These are phyloP conservation scores for Wallacemonas sp. DNA, from an alignment of 208 protist species.

Conservation along the genomic window DNA sequence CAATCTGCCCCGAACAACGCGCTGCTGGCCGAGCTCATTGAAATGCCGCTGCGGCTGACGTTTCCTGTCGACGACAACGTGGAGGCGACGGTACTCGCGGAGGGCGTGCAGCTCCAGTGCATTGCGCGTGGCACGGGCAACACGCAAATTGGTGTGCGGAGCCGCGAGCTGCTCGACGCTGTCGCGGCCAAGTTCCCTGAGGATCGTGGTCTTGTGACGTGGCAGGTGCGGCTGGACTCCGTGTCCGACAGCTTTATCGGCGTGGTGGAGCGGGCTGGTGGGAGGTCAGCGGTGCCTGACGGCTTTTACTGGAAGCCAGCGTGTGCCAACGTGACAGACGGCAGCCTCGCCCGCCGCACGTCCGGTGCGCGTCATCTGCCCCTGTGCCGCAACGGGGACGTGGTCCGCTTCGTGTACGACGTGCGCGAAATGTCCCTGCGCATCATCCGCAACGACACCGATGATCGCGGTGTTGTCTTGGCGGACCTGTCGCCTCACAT, in stretches of 20 bases:
- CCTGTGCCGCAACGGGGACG: conserved; percentile 60
- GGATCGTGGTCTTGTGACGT: conserved; percentile 58
- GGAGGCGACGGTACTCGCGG: conserved; percentile 45
- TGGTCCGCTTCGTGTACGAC: conserved; percentile 65
- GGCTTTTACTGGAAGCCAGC: conserved; percentile 88
- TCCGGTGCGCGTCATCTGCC: conserved; percentile 45
- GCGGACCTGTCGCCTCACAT: conserved; percentile 50
- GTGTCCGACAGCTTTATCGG: conserved; percentile 77
- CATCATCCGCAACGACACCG: conserved; percentile 47
- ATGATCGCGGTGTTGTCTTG: conserved; percentile 56
- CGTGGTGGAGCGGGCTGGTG: conserved; percentile 60
- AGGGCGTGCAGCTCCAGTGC: conserved; percentile 66
- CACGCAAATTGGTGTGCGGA: conserved; percentile 80
- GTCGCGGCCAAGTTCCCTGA: conserved; percentile 42
- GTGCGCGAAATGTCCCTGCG: conserved; percentile 34
- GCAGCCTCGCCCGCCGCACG: conserved; percentile 46
- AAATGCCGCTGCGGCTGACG: conserved; percentile 37
- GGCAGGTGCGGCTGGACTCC: conserved; percentile 70
- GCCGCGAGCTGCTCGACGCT: conserved; percentile 61
- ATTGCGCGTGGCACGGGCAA: conserved; percentile 32
- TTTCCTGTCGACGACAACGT: conserved; percentile 77
- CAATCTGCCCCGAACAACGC: neutral
- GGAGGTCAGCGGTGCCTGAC: conserved; percentile 31
- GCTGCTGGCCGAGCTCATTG: neutral
- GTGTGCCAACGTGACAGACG: conserved; percentile 50